Base-by-base conservation (phyloP, 352 stramenopile genomes). In the Phytophthora macrochlamydospora region DNA sequence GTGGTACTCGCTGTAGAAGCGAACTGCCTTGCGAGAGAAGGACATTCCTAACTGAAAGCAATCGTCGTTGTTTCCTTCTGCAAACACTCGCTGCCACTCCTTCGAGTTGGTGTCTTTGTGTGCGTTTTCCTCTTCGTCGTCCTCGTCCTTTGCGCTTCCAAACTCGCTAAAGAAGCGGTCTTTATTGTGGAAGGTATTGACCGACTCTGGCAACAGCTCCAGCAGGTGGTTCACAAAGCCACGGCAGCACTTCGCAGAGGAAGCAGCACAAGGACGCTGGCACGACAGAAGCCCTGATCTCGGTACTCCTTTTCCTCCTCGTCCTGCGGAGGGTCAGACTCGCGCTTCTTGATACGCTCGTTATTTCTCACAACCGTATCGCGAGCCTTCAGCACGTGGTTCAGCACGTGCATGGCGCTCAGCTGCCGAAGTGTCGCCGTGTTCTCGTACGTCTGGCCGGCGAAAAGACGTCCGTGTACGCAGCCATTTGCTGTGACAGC, bases 1-100 rank as follows among this genome's bases (percentile, higher is more conserved):
- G 43, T 81, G 76, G 64, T 92, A 94, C 48, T 89, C 86, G 62
- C 84, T 91, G 71, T 91, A 94, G 56, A 94, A 91, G 3, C 81
- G 83, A 46, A 94, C 58, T 2, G 70, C 67, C 43, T 86, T 89
- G 14, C 86, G 77, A 2, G 86, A 87, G 33, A 94, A 78, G 3
- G 84, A 89, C 29, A 94, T 48, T 0, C 86, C 86, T 33, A 92
- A 69, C 58, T 94, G 86, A 64, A 94, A 94, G 51, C 75, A 88
- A 71, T 94, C 86, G 67, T 94, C 86, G 56, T 91, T 92, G 67
- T 94, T 92, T 40, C 86, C 86, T 7, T 81, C 67, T 6, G 70
- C 56, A 37, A 94, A 92, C 28, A 94, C 81, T 13, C 80, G 72
- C 60, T 92, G 84, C 86, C 86, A 94, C 58, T 90, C 83, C 49